Conservation (phyloP, 1,284 basidiomycete species). For the Cryptococcus sp. region DNA sequence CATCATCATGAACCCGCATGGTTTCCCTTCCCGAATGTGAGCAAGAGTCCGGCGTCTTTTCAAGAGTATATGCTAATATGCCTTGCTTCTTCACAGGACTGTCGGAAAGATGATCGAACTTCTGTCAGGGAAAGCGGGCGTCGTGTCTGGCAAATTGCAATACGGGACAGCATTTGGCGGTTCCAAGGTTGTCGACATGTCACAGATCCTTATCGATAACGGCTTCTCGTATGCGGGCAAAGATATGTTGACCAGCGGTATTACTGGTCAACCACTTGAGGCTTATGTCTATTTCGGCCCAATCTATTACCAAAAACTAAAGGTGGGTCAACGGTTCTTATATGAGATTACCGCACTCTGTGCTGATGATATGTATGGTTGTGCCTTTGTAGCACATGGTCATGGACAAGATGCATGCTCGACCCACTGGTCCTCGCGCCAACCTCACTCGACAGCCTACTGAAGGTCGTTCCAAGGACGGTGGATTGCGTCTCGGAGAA, state of each 20-base stretch:
- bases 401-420: constrained; percentile 99
- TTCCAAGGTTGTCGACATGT: constrained; percentile 99
- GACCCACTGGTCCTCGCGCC: constrained; percentile 92
- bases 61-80: not conserved
- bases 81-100: constrained; percentile 56
- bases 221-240: constrained; percentile 98
- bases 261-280: constrained; percentile 94
- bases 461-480: constrained; percentile 95
- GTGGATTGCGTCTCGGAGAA: constrained; percentile 94
- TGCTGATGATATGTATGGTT: not conserved
- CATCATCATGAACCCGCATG: constrained; percentile 99
- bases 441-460: constrained; percentile 97
- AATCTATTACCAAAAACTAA: constrained; percentile 85
- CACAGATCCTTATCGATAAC: constrained; percentile 86
- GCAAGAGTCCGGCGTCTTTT: constrained; percentile 8
- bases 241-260: constrained; percentile 96
- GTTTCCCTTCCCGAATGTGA: constrained; percentile 96
- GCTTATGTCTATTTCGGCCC: constrained; percentile 98
- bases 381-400: constrained; percentile 80
- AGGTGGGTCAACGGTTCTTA: constrained; percentile 31
- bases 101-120: constrained; percentile 99
- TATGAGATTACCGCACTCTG: too few species aligned
- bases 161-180: constrained; percentile 88
- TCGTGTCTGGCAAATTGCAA: constrained; percentile 51
- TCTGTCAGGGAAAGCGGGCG: constrained; percentile 79